Percentiles rank a stretch among this genome's conserved stretches.
Evolutionary conservation across 148 eudicot genomes (phyloP).

Genomic region (Silene conica): DNA sequence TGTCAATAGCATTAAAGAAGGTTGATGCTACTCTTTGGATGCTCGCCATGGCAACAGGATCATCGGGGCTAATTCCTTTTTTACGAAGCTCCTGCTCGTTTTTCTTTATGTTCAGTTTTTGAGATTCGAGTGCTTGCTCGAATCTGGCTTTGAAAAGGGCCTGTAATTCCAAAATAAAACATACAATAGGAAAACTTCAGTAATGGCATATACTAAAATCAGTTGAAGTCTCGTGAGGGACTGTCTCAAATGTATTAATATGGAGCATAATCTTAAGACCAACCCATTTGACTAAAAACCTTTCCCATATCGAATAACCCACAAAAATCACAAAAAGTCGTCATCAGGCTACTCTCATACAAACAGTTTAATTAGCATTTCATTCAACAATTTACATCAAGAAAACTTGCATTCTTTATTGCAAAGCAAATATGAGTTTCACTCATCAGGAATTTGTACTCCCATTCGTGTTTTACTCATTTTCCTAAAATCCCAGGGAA

Average conservation of each 20-base stretch:
- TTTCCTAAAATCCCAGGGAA: background rate
- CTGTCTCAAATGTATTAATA: background rate
- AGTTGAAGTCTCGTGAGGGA: background rate
- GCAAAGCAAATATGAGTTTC: too few species aligned
- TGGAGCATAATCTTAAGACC: background rate
- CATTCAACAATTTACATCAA: background rate
- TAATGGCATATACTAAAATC: too few species aligned
- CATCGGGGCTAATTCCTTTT: slow-evolving; percentile 92
- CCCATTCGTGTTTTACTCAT: background rate
- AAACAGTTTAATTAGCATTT: background rate
- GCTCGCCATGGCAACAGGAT: slow-evolving; percentile 96
- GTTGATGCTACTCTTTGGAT: slow-evolving; percentile 92
- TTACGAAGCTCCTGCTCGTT: slow-evolving; percentile 80
- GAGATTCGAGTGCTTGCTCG: slow-evolving; percentile 98
- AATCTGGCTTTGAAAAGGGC: slow-evolving; percentile 98
- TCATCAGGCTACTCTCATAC: background rate
- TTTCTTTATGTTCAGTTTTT: slow-evolving; percentile 91
- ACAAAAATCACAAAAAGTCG: background rate
- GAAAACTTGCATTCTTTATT: too few species aligned
- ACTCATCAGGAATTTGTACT: too few species aligned
- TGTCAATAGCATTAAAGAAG: slow-evolving; percentile 89
- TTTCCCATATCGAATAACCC: background rate
- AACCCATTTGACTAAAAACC: background rate
- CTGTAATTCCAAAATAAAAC: slow-evolving; percentile 38
- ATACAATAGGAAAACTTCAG: background rate